These are phyloP conservation scores for Lasiodiplodia sp. DNA, from an alignment of 2,329 filamentous ascomycete species.

Conservation along the genomic window DNA sequence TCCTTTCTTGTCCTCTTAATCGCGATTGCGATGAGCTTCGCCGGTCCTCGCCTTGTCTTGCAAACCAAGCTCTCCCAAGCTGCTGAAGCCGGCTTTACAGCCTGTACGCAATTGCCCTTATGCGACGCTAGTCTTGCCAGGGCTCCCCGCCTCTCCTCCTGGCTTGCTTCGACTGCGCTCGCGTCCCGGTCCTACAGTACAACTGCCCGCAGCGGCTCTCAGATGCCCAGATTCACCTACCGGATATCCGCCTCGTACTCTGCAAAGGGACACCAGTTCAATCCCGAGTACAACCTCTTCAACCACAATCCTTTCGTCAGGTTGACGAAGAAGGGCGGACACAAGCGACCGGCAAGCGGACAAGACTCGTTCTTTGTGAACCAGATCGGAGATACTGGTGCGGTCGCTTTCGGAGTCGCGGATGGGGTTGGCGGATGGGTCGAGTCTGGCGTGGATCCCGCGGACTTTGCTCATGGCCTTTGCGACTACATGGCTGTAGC, in stretches of 20 bases:
- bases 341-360: conserved; percentile 75
- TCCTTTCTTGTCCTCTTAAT: conserved; percentile 28
- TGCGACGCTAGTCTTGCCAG: conserved; percentile 11
- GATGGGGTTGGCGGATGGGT: conserved; percentile 97
- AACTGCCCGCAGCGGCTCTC: conserved; percentile 32
- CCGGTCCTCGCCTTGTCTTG: conserved; percentile 20
- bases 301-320: conserved; percentile 42
- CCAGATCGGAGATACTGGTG: conserved; percentile 73
- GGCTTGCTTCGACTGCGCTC: conserved; percentile 6
- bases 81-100: conserved; percentile 26
- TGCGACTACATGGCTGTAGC: conserved; percentile 90
- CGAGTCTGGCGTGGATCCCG: conserved; percentile 90
- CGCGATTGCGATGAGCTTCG: conserved; percentile 31
- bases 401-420: conserved; percentile 85
- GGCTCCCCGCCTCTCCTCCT: conserved; percentile 4
- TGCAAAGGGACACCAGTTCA: conserved; percentile 48
- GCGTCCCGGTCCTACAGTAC: conserved; percentile 11
- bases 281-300: conserved; percentile 46
- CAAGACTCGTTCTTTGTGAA: conserved; percentile 96
- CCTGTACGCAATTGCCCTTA: conserved; percentile 20
- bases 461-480: conserved; percentile 91
- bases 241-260: conserved; percentile 51
- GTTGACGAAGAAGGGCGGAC: conserved; percentile 36
- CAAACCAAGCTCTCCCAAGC: conserved; percentile 24
- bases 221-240: conserved; percentile 41